Evolutionary conservation across 2,329 filamentous ascomycete species (phyloP).

Genomic region (Alternaria incomplexa): DNA sequence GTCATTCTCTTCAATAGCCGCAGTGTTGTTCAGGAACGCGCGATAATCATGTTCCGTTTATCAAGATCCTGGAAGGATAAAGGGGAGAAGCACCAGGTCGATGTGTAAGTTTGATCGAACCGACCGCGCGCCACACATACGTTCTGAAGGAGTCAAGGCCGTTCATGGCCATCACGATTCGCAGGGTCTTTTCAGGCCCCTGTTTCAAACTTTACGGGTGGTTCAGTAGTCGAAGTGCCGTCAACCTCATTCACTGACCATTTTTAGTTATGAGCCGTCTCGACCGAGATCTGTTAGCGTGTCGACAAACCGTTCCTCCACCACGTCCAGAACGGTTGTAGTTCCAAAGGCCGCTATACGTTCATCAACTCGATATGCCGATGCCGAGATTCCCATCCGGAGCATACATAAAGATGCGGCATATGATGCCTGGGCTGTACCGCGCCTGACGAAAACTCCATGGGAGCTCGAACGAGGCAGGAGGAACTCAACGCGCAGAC

Average conservation of each 20-base stretch:
- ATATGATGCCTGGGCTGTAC: conserved; percentile 16
- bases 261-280: conserved; percentile 12
- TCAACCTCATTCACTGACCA: background rate
- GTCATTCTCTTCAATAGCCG: background rate
- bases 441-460: conserved; percentile 42
- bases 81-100: background rate
- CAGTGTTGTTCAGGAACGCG: background rate
- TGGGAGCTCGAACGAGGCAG: conserved; percentile 48
- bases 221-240: background rate
- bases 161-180: background rate
- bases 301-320: conserved; percentile 2
- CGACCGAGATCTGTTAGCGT: conserved; percentile 8
- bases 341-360: conserved; percentile 1
- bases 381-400: background rate
- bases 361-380: background rate
- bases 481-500: conserved; percentile 40
- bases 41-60: conserved; percentile 8
- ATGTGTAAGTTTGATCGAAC: conserved; percentile 8
- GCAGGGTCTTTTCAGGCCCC: background rate
- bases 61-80: conserved; percentile 7
- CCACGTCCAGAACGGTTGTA: conserved; percentile 2
- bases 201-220: background rate
- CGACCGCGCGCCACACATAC: background rate
- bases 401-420: background rate
- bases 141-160: background rate